Conservation (phyloP, 108 stramenopile genomes). For the Chaetoceros tenuissimus region DNA sequence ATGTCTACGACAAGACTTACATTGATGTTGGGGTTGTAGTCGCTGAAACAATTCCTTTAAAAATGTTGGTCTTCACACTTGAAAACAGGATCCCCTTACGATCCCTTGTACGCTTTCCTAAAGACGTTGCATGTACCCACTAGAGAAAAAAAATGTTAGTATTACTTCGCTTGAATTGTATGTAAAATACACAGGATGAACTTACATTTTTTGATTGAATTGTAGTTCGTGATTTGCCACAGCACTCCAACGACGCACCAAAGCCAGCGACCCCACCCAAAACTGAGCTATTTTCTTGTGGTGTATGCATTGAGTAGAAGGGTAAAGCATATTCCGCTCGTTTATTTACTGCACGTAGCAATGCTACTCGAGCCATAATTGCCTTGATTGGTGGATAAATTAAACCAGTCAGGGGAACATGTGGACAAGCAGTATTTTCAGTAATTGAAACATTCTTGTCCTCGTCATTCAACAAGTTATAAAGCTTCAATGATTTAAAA, state of each 20-base stretch:
- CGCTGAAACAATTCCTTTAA: conserved; percentile 64
- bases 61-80: conserved; percentile 59
- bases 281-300: conserved; percentile 76
- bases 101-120: conserved; percentile 38
- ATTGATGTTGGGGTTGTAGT: conserved; percentile 90
- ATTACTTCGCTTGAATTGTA: no score
- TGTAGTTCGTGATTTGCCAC: conserved; percentile 29
- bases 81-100: conserved; percentile 53
- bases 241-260: conserved; percentile 66
- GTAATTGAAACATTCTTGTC: conserved; percentile 16
- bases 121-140: conserved; percentile 55
- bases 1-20: no score
- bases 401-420: conserved; percentile 10
- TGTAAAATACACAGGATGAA: background rate
- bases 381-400: conserved; percentile 34
- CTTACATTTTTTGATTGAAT: background rate
- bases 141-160: conserved; percentile 10
- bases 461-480: background rate
- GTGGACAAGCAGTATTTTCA: conserved; percentile 36
- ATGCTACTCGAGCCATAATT: conserved; percentile 61
- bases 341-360: conserved; percentile 77
- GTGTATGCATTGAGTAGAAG: conserved; percentile 60
- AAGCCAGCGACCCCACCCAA: conserved; percentile 71
- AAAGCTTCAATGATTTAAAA: conserved; percentile 21
- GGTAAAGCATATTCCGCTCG: conserved; percentile 56